phyloP scores from a whole-genome alignment of 805 yeast genomes.

The Starmerella khaoyaiensis region DNA sequence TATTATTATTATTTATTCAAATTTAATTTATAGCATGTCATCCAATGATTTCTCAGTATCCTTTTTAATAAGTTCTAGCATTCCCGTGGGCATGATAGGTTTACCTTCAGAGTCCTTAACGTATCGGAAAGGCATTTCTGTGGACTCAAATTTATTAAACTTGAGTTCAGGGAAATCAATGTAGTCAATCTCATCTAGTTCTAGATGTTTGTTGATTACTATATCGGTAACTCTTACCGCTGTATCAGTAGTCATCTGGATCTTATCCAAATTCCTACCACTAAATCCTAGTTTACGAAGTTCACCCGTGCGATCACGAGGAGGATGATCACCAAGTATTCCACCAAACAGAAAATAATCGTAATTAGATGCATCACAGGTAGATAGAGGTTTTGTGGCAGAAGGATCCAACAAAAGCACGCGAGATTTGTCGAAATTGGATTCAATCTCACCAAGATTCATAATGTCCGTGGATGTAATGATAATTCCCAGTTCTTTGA shows the following conservation, averaged over 20 bases:
- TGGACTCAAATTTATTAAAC: constrained; percentile 76
- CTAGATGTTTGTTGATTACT: constrained; percentile 46
- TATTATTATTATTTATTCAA: not conserved
- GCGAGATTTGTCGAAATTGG: constrained; percentile 33
- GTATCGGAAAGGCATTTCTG: constrained; percentile 96
- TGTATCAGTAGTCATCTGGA: constrained; percentile 97
- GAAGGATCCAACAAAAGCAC: constrained; percentile 86
- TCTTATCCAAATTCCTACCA: constrained; percentile 74
- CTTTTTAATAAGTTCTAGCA: constrained; percentile 70
- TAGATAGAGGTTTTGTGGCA: constrained; percentile 59
- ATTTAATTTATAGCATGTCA: constrained; percentile 14
- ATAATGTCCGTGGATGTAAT: constrained; percentile 59
- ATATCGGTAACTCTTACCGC: constrained; percentile 84
- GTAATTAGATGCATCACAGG: constrained; percentile 51
- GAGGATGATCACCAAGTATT: constrained; percentile 76
- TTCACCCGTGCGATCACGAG: constrained; percentile 87
- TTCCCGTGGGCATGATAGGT: constrained; percentile 86
- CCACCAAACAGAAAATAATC: constrained; percentile 95
- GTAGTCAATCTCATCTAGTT: constrained; percentile 64
- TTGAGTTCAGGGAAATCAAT: constrained; percentile 90
- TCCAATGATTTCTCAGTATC: constrained; percentile 59
- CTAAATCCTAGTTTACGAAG: constrained; percentile 73
- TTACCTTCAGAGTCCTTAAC: constrained; percentile 47
- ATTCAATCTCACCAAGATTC: constrained; percentile 26
- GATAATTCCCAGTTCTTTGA: constrained; percentile 25